Conservation (phyloP, 106 monocot genomes). For the Narthecium ossifragum region DNA sequence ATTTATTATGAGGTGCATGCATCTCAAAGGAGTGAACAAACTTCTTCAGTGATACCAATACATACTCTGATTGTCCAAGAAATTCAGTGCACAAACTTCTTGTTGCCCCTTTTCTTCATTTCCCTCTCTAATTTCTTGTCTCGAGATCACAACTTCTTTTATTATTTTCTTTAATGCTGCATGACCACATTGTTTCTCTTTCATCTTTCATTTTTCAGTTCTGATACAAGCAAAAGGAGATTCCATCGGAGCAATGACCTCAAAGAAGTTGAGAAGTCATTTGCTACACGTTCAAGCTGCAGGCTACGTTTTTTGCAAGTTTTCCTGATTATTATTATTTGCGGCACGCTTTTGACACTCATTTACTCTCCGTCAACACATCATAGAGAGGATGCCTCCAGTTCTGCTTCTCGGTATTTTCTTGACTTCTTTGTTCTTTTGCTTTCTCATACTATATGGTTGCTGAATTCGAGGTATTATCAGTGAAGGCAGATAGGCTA, state of each 20-base stretch:
- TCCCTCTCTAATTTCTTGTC: no score
- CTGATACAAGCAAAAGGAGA: constrained; percentile 22
- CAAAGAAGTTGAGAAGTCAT: constrained; percentile 18
- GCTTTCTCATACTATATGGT: background rate
- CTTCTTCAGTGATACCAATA: no score
- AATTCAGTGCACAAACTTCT: no score
- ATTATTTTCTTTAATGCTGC: no score
- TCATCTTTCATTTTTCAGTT: constrained; percentile 13
- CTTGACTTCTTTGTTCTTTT: background rate
- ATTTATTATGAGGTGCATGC: no score
- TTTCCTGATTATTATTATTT: constrained; percentile 24
- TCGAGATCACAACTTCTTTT: no score
- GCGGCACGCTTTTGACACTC: constrained; percentile 20
- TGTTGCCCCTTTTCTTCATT: no score
- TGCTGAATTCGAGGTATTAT: background rate
- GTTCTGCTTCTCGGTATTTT: constrained; percentile 16
- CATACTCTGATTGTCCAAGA: no score
- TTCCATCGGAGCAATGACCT: constrained; percentile 14
- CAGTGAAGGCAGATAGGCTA: no score
- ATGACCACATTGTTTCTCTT: no score
- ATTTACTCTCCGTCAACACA: constrained; percentile 14
- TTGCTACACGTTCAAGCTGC: constrained; percentile 8
- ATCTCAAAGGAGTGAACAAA: no score
- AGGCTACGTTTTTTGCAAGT: constrained; percentile 26
- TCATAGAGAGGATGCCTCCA: constrained; percentile 5